phyloP scores from a whole-genome alignment of 108 stramenopile species.

The Nannochloropsis oceanica region DNA sequence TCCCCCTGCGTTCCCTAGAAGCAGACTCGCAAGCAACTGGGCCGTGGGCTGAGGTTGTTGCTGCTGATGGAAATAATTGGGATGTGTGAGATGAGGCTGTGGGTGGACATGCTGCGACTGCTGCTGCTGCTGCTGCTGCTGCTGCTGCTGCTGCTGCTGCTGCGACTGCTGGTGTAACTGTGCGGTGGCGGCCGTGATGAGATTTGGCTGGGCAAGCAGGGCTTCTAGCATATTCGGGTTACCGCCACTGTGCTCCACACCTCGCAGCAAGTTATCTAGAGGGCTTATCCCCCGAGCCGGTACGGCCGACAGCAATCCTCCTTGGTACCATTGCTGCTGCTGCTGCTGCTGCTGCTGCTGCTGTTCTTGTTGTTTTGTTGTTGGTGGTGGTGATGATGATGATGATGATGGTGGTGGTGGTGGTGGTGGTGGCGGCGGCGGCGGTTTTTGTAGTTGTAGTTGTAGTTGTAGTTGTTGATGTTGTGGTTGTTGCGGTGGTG shows the following conservation, averaged over 20 bases:
- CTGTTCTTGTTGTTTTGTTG: not conserved
- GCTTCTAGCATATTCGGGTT: not conserved
- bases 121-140: too few relatives aligned
- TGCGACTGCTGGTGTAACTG: not conserved
- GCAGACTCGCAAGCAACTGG: not conserved
- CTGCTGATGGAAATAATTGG: not conserved
- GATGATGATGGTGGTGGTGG: not conserved
- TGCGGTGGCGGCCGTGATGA: not conserved
- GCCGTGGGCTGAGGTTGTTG: not conserved
- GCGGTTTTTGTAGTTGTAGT: not conserved
- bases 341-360: not conserved
- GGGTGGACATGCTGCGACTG: not conserved
- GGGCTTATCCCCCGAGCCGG: not conserved
- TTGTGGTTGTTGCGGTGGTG: not conserved
- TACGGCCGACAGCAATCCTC: not conserved
- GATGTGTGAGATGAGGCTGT: not conserved
- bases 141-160: not conserved
- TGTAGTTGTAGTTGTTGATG: not conserved
- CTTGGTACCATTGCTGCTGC: not conserved
- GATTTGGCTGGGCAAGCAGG: not conserved
- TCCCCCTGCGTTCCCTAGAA: not conserved
- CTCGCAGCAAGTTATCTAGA: not conserved
- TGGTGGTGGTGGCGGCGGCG: not conserved
- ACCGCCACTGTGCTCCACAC: not conserved
- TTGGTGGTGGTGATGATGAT: not conserved